A percentile compares a stretch with the other conserved stretches of the same genome.
Conservation (phyloP, 1,284 basidiomycete species). For the Leccinum cinnamomeum region DNA sequence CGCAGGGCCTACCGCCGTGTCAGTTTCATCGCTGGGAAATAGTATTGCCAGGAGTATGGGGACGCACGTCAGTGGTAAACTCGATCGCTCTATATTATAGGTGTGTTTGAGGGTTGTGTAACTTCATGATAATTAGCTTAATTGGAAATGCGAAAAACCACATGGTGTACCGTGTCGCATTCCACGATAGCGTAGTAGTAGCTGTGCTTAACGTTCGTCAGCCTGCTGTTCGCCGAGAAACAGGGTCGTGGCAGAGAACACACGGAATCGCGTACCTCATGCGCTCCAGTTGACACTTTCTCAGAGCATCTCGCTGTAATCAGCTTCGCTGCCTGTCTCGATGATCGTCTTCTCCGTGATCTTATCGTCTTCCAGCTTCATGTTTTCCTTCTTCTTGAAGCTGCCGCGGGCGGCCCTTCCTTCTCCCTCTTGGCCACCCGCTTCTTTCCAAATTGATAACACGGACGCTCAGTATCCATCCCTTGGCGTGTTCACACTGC, state of each 20-base stretch:
- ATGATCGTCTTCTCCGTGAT: constrained; percentile 46
- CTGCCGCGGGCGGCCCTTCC: constrained; percentile 86
- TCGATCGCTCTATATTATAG: constrained; percentile 77
- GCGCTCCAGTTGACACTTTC: constrained; percentile 93
- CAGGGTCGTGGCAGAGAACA: neutral
- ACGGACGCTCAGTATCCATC: constrained; percentile 67
- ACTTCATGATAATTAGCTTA: too few species aligned
- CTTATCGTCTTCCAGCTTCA: constrained; percentile 45
- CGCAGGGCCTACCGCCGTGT: constrained; percentile 74
- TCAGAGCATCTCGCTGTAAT: constrained; percentile 75
- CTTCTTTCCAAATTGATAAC: constrained; percentile 90
- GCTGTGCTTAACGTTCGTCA: constrained; percentile 41
- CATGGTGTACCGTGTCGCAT: constrained; percentile 67
- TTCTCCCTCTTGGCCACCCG: constrained; percentile 85
- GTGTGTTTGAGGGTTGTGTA: constrained; percentile 51
- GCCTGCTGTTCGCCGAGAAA: neutral
- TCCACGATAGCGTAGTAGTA: constrained; percentile 97
- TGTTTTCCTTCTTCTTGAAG: constrained; percentile 55
- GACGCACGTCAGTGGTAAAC: constrained; percentile 88
- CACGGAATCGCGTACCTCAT: constrained; percentile 59
- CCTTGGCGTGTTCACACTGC: constrained; percentile 39
- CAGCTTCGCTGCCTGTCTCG: too few species aligned
- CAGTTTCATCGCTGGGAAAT: neutral
- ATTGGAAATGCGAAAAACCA: too few species aligned
- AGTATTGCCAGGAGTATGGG: neutral